These are phyloP conservation scores for Prosopis cineraria DNA, from an alignment of 306 rosid genomes.

Conservation along the genomic window DNA sequence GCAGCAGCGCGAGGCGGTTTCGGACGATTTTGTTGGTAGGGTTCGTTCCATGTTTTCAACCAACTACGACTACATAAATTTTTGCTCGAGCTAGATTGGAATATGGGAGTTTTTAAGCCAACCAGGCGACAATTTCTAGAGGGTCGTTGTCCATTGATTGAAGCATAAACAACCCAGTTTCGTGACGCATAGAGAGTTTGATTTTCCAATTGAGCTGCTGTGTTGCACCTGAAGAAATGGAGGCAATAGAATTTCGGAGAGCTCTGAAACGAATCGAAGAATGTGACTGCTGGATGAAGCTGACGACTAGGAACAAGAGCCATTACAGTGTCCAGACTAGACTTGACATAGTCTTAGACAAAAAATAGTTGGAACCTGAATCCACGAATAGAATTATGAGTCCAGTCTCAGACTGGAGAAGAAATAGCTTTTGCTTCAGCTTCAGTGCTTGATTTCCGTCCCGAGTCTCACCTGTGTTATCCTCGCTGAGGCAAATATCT, in stretches of 20 bases:
- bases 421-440: background rate
- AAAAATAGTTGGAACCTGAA: background rate
- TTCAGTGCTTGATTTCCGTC: background rate
- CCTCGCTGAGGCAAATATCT: background rate
- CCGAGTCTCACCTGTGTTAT: background rate
- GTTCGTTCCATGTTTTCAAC: conserved; percentile 68
- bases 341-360: background rate
- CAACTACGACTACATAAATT: conserved; percentile 49
- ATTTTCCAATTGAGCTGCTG: conserved; percentile 41
- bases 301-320: conserved; percentile 74
- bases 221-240: conserved; percentile 53
- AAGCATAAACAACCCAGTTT: conserved; percentile 15
- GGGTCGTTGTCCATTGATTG: conserved; percentile 35
- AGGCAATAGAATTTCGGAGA: conserved; percentile 52
- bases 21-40: conserved; percentile 42
- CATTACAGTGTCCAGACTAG: conserved; percentile 36
- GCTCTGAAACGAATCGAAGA: conserved; percentile 66
- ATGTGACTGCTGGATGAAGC: conserved; percentile 58
- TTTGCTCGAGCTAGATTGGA: conserved; percentile 20
- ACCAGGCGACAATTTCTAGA: conserved; percentile 37
- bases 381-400: background rate
- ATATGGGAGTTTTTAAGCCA: conserved; percentile 32
- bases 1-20: conserved; percentile 58
- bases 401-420: background rate
- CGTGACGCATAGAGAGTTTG: conserved; percentile 32